phyloP scores from a whole-genome alignment of 805 yeast species.

The Nakazawaea ishiwadae region DNA sequence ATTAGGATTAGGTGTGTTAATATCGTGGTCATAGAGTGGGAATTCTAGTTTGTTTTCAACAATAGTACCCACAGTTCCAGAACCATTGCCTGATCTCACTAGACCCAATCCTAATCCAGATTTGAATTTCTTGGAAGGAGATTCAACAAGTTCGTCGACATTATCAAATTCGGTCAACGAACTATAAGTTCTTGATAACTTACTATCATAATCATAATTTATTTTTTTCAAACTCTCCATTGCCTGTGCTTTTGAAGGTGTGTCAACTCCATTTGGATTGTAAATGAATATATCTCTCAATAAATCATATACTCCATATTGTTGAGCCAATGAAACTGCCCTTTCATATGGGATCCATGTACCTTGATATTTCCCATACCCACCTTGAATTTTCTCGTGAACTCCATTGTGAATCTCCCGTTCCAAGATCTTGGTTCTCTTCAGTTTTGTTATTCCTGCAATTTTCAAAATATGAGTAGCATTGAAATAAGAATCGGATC shows the following conservation, averaged over 20 bases:
- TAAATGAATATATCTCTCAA: conserved; percentile 45
- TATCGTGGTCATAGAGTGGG: conserved; percentile 32
- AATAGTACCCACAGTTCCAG: no score
- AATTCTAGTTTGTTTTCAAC: conserved; percentile 17
- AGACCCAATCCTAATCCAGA: conserved; percentile 14
- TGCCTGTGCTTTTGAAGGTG: conserved; percentile 35
- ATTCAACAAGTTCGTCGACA: conserved; percentile 18
- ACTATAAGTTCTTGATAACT: conserved; percentile 17
- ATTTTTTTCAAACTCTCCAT: conserved; percentile 11
- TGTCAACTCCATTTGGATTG: conserved; percentile 32
- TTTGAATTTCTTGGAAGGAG: conserved; percentile 35
- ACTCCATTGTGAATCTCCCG: conserved; percentile 86
- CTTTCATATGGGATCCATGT: conserved; percentile 90
- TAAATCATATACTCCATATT: conserved; percentile 52
- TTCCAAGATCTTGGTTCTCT: conserved; percentile 86
- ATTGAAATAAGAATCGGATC: conserved; percentile 79
- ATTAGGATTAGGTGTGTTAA: conserved; percentile 34
- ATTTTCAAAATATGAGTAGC: conserved; percentile 94
- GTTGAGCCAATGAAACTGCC: conserved; percentile 60
- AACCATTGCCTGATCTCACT: conserved; percentile 10
- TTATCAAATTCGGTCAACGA: conserved; percentile 25
- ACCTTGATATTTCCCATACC: conserved; percentile 95
- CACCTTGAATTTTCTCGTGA: conserved; percentile 96
- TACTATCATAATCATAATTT: conserved; percentile 5
- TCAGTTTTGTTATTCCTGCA: conserved; percentile 92